Evolutionary conservation across 176 grass and related monocot genomes (phyloP), one percentile per base, ranked within the genome.

Genomic region (Dactylis glomerata): DNA sequence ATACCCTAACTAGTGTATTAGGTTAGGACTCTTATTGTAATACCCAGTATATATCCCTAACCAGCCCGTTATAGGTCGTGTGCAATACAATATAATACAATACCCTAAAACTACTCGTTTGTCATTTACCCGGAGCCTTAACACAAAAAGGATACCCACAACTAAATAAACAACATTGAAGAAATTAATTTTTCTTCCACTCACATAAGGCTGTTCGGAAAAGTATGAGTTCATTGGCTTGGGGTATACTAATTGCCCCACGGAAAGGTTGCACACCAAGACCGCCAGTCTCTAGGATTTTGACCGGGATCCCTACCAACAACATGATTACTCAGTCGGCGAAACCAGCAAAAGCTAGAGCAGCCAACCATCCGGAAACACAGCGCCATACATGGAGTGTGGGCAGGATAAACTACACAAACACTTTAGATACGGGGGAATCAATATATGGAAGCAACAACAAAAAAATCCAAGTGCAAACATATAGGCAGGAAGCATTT

Each of bases 291-390:
- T 40, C 40, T 22, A 32, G 51, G 70, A 78, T 71, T 88, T 83
- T 83, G 86, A 83, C 79, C 64, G 51, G 34, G 51, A 56, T 10
- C 12, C 26, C 9, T 34, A 26, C 31, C 41, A 87, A 40, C 72
- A 77, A 28, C 46, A 59, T 69, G 26, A 82, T 82, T 34, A 19
- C 47, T 51, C 47, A 19, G 67, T 38, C 68, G 17, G 30, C 77
- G 24, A 22, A 81, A 6, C 73, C 34, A 56, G 14, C 28, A 75
- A 59, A 68, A 55, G 71, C 71, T 34, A 22, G 46, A 81, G 79
- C 6, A 78, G 51, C 80, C 74, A 78, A 52, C 82, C 73, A 52
- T 51, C 52, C 1, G 81, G 32, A 42, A 23, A 83, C 86, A 83
- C 65, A 16, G 34, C 19, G 23, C 13, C 40, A 78, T 69, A 17